Evolutionary conservation across 2,329 filamentous ascomycete species (phyloP).

Genomic region (Colletotrichum liriopes): DNA sequence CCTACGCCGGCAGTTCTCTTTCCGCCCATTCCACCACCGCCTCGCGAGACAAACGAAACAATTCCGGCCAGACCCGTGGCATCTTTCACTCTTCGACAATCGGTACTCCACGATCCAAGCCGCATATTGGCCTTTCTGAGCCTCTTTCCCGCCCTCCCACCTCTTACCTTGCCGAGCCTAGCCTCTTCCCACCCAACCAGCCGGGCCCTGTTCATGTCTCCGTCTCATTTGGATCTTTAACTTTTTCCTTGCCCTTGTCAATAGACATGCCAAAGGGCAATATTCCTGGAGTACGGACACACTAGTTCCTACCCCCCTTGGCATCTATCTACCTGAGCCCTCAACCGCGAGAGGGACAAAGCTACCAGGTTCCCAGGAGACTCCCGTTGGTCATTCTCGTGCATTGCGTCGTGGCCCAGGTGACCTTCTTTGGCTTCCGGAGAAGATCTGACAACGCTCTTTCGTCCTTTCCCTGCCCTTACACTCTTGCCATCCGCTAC

Average conservation of each 20-base stretch:
- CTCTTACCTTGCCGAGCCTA: slow-evolving; percentile 5
- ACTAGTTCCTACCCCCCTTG: background rate
- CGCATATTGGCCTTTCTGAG: background rate
- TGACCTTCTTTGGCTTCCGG: background rate
- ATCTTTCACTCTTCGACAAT: background rate
- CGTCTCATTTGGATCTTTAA: slow-evolving; percentile 8
- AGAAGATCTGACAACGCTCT: background rate
- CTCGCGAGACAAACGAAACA: background rate
- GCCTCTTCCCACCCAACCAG: slow-evolving; percentile 26
- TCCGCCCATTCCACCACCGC: background rate
- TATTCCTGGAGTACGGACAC: slow-evolving; percentile 10
- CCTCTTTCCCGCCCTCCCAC: slow-evolving; percentile 1
- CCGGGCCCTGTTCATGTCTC: slow-evolving; percentile 20
- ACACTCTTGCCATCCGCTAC: background rate
- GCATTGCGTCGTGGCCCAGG: background rate
- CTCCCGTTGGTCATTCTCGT: slow-evolving; percentile 1
- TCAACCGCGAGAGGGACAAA: slow-evolving; percentile 4
- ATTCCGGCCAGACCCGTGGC: background rate
- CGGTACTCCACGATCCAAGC: background rate
- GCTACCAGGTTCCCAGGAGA: background rate
- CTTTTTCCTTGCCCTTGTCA: slow-evolving; percentile 23
- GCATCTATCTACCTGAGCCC: slow-evolving; percentile 3
- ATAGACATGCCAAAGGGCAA: slow-evolving; percentile 12
- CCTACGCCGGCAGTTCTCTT: background rate
- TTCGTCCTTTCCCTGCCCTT: slow-evolving; percentile 5